Evolutionary conservation across 345 rosid species (phyloP), one percentile per base, ranked within the genome.

Genomic region (Salix arbutifolia): DNA sequence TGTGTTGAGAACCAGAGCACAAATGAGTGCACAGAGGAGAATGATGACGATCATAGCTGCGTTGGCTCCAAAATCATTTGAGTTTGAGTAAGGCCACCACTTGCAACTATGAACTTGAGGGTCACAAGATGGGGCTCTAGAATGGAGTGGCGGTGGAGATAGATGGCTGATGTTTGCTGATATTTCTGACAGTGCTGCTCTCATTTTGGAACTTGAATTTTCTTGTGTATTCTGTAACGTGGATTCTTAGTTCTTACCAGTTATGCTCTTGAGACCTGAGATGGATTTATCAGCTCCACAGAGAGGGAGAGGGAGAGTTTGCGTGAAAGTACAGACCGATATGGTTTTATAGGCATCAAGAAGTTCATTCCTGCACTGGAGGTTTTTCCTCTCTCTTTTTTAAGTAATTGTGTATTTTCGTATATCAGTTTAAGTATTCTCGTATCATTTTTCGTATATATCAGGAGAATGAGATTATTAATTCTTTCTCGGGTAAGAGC

Each of bases 1-100:
- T 19, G 85, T 83, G 78, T 85, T 85, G 37, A 93, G 89, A 76
- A 89, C 82, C 69, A 93, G 74, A 9, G 86, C 90, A 58, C 93
- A 93, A n/a, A 87, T 81, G 33, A 93, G 77, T 12, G 89, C 84
- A 28, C 94, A 91, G 75, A 84, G 74, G 77, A 93, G 81, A 76
- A 90, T 77, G 72, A 93, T 81, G 70, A 91, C 64, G 46, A 90
- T 60, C 38, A 81, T 77, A 23, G 83, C 79, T 12, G 83, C 83
- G 78, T 88, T 89, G 68, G 90, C 87, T 79, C 85, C 86, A 50
- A 90, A 85, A 82, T 83, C 90, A 70, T 67, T 77, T 12, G 90
- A 82, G 76, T 76, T 78, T 19, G 85, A 75, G 85, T 87, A 78
- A 25, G 88, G 76, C 74, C 67, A 78, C 89, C 88, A 89, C 25